A percentile compares a stretch with the other conserved stretches of the same genome.
These are phyloP conservation scores for Aspergillus ibericus DNA, from an alignment of 2,329 filamentous ascomycete genomes.

Conservation along the genomic window DNA sequence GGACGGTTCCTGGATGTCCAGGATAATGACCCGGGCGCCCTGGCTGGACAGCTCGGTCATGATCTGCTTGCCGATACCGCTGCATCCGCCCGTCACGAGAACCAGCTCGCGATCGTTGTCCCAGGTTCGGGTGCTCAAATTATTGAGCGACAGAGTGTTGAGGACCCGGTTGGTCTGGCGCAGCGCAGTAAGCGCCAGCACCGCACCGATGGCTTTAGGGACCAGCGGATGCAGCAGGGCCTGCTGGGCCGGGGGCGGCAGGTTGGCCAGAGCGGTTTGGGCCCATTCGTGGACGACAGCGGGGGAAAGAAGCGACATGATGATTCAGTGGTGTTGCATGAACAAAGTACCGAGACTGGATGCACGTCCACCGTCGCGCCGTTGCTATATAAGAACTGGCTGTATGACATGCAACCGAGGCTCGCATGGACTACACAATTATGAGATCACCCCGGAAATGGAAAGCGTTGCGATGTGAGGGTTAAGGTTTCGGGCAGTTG, in stretches of 20 bases:
- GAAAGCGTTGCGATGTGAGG: conserved; percentile 16
- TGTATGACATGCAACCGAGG: conserved; percentile 4
- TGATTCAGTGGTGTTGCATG: neutral
- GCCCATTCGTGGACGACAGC: conserved; percentile 25
- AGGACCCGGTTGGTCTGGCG: conserved; percentile 31
- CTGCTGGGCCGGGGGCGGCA: conserved; percentile 30
- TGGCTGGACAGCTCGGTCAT: conserved; percentile 30
- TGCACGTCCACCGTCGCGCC: neutral
- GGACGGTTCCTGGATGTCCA: conserved; percentile 38
- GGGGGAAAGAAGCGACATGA: neutral
- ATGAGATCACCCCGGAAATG: conserved; percentile 5
- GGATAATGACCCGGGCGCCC: conserved; percentile 36
- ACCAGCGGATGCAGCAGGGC: conserved; percentile 28
- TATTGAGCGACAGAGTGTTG: conserved; percentile 32
- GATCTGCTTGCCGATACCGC: conserved; percentile 42
- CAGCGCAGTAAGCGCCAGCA: conserved; percentile 27
- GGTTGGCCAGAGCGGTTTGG: conserved; percentile 23
- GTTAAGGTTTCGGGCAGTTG: neutral
- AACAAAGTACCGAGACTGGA: neutral
- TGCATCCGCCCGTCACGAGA: conserved; percentile 39
- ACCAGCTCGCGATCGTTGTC: conserved; percentile 32
- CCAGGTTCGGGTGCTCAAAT: conserved; percentile 29
- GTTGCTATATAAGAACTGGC: neutral
- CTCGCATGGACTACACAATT: neutral
- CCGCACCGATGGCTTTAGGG: conserved; percentile 26